Conservation (phyloP, 352 stramenopile species). For the Nothophytophthora sp. region DNA sequence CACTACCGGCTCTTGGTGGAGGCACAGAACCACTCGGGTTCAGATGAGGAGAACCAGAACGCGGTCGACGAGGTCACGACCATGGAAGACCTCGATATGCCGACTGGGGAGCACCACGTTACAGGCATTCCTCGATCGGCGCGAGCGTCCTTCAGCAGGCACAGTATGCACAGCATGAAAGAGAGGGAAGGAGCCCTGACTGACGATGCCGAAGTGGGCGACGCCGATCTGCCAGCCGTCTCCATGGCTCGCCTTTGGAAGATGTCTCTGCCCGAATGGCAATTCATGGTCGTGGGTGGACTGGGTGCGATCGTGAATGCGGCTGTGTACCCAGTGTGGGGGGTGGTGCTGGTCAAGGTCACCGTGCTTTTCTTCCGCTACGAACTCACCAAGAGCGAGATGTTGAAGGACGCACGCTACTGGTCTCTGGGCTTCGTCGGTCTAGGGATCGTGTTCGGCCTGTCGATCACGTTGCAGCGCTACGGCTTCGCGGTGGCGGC, state of each 20-base stretch:
- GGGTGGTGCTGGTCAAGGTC: slow-evolving; percentile 22
- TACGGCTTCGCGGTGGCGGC: slow-evolving; percentile 35
- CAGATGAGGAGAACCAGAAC: no score
- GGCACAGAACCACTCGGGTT: no score
- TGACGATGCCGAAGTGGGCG: no score
- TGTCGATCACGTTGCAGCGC: slow-evolving; percentile 24
- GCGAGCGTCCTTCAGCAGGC: no score
- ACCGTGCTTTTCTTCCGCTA: slow-evolving; percentile 33
- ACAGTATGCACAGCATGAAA: no score
- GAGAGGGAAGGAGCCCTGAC: no score
- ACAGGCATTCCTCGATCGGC: no score
- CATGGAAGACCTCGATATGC: no score
- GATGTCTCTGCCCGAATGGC: slow-evolving; percentile 16
- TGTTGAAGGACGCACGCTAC: slow-evolving; percentile 14
- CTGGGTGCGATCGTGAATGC: slow-evolving; percentile 8
- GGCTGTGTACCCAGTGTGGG: slow-evolving; percentile 31
- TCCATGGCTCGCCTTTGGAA: slow-evolving; percentile 19
- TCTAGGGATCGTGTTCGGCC: slow-evolving; percentile 9
- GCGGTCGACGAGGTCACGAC: no score
- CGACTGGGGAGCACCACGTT: no score
- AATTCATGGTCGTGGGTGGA: slow-evolving; percentile 11
- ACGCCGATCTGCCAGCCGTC: no score
- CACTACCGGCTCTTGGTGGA: slow-evolving; percentile 2
- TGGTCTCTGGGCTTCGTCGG: slow-evolving; percentile 24
- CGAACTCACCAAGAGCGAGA: slow-evolving; percentile 24